Evolutionary conservation across 2,329 filamentous ascomycete species (phyloP), one percentile per base, ranked within the genome.

Genomic region (Arthrobotrys conoides): DNA sequence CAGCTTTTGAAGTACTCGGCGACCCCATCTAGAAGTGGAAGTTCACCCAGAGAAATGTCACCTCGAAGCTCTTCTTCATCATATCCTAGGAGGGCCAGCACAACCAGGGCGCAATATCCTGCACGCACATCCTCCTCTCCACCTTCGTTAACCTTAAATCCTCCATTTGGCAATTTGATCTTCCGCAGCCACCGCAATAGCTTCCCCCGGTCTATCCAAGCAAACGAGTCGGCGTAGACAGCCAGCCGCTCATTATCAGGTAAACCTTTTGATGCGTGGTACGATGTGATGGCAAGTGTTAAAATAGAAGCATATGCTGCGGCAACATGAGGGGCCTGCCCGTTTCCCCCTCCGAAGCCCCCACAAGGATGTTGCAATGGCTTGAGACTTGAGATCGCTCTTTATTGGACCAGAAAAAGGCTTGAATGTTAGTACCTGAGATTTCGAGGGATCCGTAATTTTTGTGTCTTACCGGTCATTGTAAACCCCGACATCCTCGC

Each of bases 101-200:
- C 88, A 72, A 95, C 91, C 83, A 95, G 89, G 61, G 94, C 93
- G 85, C 94, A 97, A 86, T 97, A 99, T 67, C 94, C 94, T 80
- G 95, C 96, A 83, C 93, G 90, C 78, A 97, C 92, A 84, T 99
- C 96, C 85, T 96, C 92, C 86, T 99, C 96, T 75, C 94, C 96
- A 76, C 92, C 93, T 63, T 92, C 86, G 65, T 91, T 91, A 87
- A 99, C 92, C 82, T 91, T 90, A 84, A 99, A 98, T n/a, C 93
- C 93, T 64, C 96, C 96, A 83, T 93, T 90, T 10, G 89, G 86
- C 84, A 97, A 92, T 87, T 98, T 99, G 83, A 98, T 87, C 46
- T 87, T 87, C 80, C 92, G 93, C 18, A 99, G 88, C 91, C 93
- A 99, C 84, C 90, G 91, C 93, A 95, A 97, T 91, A 98, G 92